A percentile compares a stretch with the other conserved stretches of the same genome.
Conservation (phyloP, 306 rosid species). For the Malus fusca region DNA sequence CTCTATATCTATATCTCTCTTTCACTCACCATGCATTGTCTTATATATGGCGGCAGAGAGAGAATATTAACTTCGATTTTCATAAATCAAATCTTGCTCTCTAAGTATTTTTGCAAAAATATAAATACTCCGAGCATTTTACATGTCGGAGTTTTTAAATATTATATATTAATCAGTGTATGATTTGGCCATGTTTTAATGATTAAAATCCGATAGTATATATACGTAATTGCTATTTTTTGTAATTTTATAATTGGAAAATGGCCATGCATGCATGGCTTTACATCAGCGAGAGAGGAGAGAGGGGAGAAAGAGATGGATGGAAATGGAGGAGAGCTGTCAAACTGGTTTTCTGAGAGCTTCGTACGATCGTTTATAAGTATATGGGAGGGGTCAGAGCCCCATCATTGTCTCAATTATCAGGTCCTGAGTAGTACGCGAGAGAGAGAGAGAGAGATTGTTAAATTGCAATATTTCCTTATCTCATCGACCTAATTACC, state of each 20-base stretch:
- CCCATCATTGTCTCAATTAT: constrained; percentile 85
- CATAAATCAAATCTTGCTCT: no score
- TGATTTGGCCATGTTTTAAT: no score
- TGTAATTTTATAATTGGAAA: no score
- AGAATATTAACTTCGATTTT: background rate
- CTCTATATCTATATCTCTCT: background rate
- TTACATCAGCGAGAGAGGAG: constrained; percentile 4
- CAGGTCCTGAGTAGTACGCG: background rate
- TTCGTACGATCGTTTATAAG: constrained; percentile 35
- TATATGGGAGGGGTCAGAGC: constrained; percentile 34
- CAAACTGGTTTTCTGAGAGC: constrained; percentile 19
- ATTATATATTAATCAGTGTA: no score
- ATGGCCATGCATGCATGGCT: background rate
- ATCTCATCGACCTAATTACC: background rate
- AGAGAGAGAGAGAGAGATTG: background rate
- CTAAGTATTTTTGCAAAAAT: no score
- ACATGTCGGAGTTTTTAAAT: no score
- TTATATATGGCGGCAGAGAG: constrained; percentile 34
- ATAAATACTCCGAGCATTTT: no score
- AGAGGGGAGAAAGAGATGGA: background rate
- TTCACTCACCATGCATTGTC: constrained; percentile 7
- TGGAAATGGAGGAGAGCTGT: constrained; percentile 23
- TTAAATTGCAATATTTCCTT: background rate
- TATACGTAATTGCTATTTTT: no score
- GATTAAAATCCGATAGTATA: background rate